A percentile compares a stretch with the other conserved stretches of the same genome.
phyloP scores from a whole-genome alignment of 768 basidiomycete species.

The Lactarius akahatsu region DNA sequence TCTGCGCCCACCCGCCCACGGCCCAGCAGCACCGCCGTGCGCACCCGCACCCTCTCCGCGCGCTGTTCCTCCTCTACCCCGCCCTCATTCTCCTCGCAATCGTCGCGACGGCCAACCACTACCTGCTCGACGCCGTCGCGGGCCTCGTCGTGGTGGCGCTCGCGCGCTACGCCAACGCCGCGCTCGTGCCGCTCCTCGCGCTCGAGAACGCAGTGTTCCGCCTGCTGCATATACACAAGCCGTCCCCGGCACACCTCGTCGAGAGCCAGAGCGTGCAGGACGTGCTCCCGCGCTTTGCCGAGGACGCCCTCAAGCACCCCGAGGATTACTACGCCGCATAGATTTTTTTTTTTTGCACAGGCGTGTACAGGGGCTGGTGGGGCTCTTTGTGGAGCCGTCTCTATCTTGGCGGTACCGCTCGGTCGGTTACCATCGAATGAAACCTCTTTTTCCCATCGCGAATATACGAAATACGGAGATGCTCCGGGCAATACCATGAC shows the following conservation, averaged over 20 bases:
- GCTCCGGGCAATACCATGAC: not conserved
- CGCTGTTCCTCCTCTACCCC: slow-evolving; percentile 19
- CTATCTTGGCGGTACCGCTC: not conserved
- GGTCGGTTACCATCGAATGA: not conserved
- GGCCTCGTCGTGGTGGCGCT: slow-evolving; percentile 15
- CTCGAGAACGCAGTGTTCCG: slow-evolving; percentile 17
- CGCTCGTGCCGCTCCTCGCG: slow-evolving; percentile 13
- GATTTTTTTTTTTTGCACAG: not conserved
- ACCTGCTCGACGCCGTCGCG: slow-evolving; percentile 22
- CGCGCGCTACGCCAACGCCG: slow-evolving; percentile 15
- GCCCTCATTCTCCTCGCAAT: slow-evolving; percentile 21
- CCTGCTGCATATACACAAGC: slow-evolving; percentile 19
- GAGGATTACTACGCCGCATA: not conserved
- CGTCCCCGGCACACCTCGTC: not conserved
- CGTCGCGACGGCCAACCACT: slow-evolving; percentile 25
- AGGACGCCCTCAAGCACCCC: not conserved
- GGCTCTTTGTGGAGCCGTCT: not conserved
- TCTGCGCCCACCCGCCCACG: slow-evolving; percentile 8
- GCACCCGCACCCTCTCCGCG: not conserved
- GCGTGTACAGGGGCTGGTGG: not conserved
- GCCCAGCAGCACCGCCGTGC: not conserved
- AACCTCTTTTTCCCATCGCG: not conserved
- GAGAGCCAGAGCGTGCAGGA: not conserved
- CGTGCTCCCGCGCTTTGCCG: slow-evolving; percentile 11
- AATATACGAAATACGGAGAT: no score